A percentile compares a stretch with the other conserved stretches of the same genome.
These are phyloP conservation scores for Microbotryum intermedium DNA, from an alignment of 1,284 basidiomycete species.

Conservation along the genomic window DNA sequence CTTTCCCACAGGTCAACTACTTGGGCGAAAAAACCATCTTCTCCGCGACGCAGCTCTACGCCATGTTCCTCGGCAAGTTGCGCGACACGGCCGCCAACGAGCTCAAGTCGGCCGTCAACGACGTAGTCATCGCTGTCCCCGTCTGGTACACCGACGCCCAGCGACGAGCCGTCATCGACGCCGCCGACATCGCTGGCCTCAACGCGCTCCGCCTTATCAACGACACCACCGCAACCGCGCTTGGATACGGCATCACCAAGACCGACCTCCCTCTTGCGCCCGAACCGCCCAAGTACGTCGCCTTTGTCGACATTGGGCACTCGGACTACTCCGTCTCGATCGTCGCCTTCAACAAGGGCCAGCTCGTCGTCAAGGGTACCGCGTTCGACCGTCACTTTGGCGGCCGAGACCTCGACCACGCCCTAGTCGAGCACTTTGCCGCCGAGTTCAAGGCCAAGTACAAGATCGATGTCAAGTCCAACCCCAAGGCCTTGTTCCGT, in stretches of 20 bases:
- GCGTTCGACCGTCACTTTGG: constrained; percentile 86
- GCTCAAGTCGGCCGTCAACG: constrained; percentile 72
- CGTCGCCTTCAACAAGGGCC: constrained; percentile 84
- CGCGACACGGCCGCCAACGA: constrained; percentile 73
- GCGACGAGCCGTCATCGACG: constrained; percentile 75
- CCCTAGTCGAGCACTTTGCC: constrained; percentile 76
- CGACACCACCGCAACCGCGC: constrained; percentile 83
- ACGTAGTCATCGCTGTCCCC: constrained; percentile 86
- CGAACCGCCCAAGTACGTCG: constrained; percentile 72
- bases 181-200: constrained; percentile 75
- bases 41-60: constrained; percentile 77
- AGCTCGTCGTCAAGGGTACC: constrained; percentile 71
- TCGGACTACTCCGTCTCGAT: constrained; percentile 74
- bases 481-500: constrained; percentile 84
- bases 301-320: constrained; percentile 88
- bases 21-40: constrained; percentile 67
- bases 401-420: constrained; percentile 85
- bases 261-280: constrained; percentile 70
- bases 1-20: constrained; percentile 61
- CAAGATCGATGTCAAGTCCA: constrained; percentile 84
- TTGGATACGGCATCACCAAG: constrained; percentile 95
- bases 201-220: constrained; percentile 88
- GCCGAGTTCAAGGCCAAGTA: constrained; percentile 85
- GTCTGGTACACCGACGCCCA: constrained; percentile 91
- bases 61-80: constrained; percentile 76